Conservation (phyloP, 257 asterid genomes). For the Haberlea rhodopensis region DNA sequence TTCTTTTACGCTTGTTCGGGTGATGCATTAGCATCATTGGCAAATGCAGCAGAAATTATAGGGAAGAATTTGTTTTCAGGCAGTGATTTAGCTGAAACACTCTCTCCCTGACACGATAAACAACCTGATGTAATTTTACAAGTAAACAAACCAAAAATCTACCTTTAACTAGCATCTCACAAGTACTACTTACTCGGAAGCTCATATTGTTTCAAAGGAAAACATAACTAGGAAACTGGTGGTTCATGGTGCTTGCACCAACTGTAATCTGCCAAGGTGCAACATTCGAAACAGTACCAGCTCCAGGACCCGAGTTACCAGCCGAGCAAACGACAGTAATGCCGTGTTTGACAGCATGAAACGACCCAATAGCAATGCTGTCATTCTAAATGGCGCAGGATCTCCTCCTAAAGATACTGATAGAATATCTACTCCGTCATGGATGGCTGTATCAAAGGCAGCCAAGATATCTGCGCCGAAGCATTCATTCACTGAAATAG, state of each 20-base stretch:
- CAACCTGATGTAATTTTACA: not conserved
- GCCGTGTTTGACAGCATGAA: slow-evolving; percentile 81
- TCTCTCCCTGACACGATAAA: slow-evolving; percentile 56
- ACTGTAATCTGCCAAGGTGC: slow-evolving; percentile 94
- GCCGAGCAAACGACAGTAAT: slow-evolving; percentile 79
- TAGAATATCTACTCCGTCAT: slow-evolving; percentile 89
- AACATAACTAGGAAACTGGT: slow-evolving; percentile 63
- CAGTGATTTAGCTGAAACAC: slow-evolving; percentile 55
- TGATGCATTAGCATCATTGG: slow-evolving; percentile 48
- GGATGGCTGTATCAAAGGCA: slow-evolving; percentile 77
- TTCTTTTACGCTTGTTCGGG: slow-evolving; percentile 62
- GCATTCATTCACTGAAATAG: slow-evolving; percentile 63
- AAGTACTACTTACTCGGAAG: slow-evolving; percentile 39
- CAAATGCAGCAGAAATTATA: slow-evolving; percentile 51
- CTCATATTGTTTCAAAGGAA: slow-evolving; percentile 51
- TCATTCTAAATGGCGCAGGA: slow-evolving; percentile 56
- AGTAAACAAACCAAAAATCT: not conserved
- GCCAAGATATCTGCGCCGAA: slow-evolving; percentile 86
- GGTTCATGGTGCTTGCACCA: slow-evolving; percentile 84
- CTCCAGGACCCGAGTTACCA: slow-evolving; percentile 79
- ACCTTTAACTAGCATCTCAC: not conserved
- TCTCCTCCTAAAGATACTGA: slow-evolving; percentile 84
- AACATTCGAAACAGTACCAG: slow-evolving; percentile 59
- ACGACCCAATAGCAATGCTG: slow-evolving; percentile 82
- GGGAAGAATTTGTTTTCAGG: slow-evolving; percentile 39